A percentile compares a stretch with the other conserved stretches of the same genome.
Conservation (phyloP, 1,139 yeast species). For the Hyphopichia wangnamkhiaoensis region DNA sequence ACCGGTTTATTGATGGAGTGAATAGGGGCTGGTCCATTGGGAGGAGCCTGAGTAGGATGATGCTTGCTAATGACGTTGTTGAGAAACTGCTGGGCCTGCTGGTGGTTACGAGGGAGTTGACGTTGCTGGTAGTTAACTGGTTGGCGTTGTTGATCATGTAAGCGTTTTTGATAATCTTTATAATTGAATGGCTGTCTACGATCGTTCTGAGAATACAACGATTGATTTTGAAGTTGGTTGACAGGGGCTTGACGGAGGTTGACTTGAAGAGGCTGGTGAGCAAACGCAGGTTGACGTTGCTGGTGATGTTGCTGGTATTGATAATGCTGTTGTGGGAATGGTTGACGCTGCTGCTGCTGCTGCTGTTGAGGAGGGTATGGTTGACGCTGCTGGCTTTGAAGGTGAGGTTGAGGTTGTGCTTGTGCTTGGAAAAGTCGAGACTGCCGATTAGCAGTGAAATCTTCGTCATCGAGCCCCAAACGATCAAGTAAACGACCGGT, state of each 20-base stretch:
- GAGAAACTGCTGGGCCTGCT: constrained; percentile 1
- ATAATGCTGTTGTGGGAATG: background rate
- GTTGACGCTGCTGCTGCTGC: constrained; percentile 1
- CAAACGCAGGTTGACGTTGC: no score
- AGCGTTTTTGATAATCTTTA: background rate
- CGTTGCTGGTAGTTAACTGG: no score
- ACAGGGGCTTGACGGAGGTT: background rate
- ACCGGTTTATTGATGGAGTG: background rate
- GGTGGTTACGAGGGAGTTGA: constrained; percentile 1
- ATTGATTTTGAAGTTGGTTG: no score
- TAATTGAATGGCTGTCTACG: constrained; percentile 3
- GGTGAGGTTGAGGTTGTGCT: constrained; percentile 9
- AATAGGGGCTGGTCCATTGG: constrained; percentile 1
- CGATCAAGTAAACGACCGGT: constrained; percentile 32
- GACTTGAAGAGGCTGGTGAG: background rate
- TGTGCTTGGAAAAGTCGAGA: constrained; percentile 5
- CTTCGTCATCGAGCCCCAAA: constrained; percentile 23
- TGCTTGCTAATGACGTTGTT: background rate
- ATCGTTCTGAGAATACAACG: no score
- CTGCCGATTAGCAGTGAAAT: background rate
- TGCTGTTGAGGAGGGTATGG: background rate
- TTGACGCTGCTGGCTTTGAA: constrained; percentile 6
- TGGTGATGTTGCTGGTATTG: background rate
- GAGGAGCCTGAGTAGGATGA: constrained; percentile 8
- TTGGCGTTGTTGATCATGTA: no score